These are phyloP conservation scores for Penicillium brasilianum DNA, from an alignment of 2,329 filamentous ascomycete genomes.

Conservation along the genomic window DNA sequence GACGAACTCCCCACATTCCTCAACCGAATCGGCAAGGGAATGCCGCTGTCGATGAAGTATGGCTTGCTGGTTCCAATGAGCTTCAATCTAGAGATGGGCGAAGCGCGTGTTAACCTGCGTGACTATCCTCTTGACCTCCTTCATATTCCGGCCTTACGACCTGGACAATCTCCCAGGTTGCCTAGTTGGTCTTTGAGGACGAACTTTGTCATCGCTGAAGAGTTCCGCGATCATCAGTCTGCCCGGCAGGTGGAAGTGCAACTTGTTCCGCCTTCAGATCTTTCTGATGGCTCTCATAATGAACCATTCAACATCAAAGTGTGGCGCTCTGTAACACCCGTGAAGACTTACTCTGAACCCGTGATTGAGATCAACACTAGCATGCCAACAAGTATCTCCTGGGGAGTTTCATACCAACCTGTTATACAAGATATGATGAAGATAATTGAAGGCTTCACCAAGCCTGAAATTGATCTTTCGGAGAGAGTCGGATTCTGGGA, in stretches of 20 bases:
- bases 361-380: constrained; percentile 90
- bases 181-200: constrained; percentile 84
- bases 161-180: constrained; percentile 76
- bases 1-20: constrained; percentile 82
- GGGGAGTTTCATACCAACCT: constrained; percentile 96
- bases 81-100: constrained; percentile 86
- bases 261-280: constrained; percentile 73
- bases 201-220: constrained; percentile 95
- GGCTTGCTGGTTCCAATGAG: constrained; percentile 88
- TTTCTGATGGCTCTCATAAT: constrained; percentile 59
- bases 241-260: constrained; percentile 80
- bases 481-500: constrained; percentile 98
- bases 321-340: constrained; percentile 85
- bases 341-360: constrained; percentile 96
- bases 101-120: constrained; percentile 81
- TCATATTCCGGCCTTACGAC: constrained; percentile 82
- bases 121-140: constrained; percentile 93
- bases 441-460: constrained; percentile 96
- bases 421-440: constrained; percentile 99
- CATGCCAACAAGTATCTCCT: constrained; percentile 89
- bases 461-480: constrained; percentile 90
- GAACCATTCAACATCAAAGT: constrained; percentile 83
- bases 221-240: constrained; percentile 81
- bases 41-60: constrained; percentile 90
- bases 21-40: constrained; percentile 90